phyloP scores from a whole-genome alignment of 352 stramenopile species.

The Pythium rhizo-oryzae region DNA sequence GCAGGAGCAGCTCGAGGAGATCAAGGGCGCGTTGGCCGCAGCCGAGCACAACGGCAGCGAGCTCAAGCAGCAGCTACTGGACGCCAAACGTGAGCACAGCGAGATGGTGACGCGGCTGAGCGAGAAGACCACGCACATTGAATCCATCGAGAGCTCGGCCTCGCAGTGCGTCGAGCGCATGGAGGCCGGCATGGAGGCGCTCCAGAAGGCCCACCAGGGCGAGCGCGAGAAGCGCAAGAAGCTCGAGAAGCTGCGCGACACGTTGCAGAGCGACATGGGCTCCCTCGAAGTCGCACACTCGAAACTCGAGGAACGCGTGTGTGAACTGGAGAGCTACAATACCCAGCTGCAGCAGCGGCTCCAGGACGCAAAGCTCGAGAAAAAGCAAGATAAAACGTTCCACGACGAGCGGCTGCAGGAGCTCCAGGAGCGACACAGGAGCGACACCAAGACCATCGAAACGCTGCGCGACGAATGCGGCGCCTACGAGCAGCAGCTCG shows the following conservation, averaged over 20 bases:
- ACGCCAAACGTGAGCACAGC: constrained; percentile 37
- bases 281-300: constrained; percentile 34
- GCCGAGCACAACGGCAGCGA: constrained; percentile 42
- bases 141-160: constrained; percentile 49
- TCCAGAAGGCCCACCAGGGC: constrained; percentile 42
- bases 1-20: constrained; percentile 39
- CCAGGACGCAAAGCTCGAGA: constrained; percentile 46
- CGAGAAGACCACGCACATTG: constrained; percentile 43
- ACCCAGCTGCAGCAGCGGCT: constrained; percentile 45
- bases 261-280: constrained; percentile 43
- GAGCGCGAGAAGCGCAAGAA: constrained; percentile 62
- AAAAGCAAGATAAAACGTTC: constrained; percentile 44
- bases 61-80: constrained; percentile 36
- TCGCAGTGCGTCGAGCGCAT: constrained; percentile 50
- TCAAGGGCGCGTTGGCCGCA: constrained; percentile 38
- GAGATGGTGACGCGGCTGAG: constrained; percentile 35
- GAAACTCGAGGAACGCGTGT: constrained; percentile 39
- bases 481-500: constrained; percentile 34
- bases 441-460: constrained; percentile 42
- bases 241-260: constrained; percentile 37
- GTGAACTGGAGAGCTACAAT: constrained; percentile 40
- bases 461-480: constrained; percentile 43
- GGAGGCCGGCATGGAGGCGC: constrained; percentile 33
- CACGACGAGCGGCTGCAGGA: constrained; percentile 34
- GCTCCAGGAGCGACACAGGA: constrained; percentile 43